Base-by-base conservation (phyloP, 441 rosid species). In the Monsonia emarginata region DNA sequence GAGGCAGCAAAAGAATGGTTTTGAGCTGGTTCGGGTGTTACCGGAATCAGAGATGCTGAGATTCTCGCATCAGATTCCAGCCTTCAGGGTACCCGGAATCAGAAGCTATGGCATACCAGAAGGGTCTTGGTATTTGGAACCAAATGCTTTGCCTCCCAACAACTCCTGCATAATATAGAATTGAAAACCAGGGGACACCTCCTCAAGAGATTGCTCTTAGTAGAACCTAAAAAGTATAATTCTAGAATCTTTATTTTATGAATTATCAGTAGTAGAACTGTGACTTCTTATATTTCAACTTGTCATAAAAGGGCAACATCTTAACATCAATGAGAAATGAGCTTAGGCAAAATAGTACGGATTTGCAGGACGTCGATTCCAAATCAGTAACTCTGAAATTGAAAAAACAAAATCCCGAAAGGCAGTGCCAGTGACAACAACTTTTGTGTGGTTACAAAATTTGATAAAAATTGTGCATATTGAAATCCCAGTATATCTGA, bases 41-140 rank as follows among this genome's bases (percentile, higher is more conserved):
- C 28, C 42, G 24, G 63, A 58, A 40, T 34, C 44, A 25, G 58
- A 40, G 28, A 58, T 67, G 57, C 32, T 38, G 4, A 26, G 64
- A 9, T 67, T 59, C 57, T 67, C 70, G 10, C 64, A 67, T 61
- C 56, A 34, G 32, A 67, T 67, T 25, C 64, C 70, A 6, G 70
- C 70, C 42, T 58, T 38, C 30, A 58, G 11, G 46, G 52, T 67
- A 19, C 42, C 25, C 13, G 70, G 64, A 40, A 25, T 19, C 26
- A 28, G 25, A 26, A 26, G 2, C 14, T 67, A 67, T 27, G 64
- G 57, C 24, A 58, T 67, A 5, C 63, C 70, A 11, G 64, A 66
- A 38, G 56, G 18, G 1, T 36, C 70, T 32, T 66, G 70, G 64
- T 64, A 67, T 58, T 38, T 67, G 56, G 70, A 67, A 21, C 70